Evolutionary conservation across 441 rosid species (phyloP), one percentile per base, ranked within the genome.

Genomic region (Populus hybrid): DNA sequence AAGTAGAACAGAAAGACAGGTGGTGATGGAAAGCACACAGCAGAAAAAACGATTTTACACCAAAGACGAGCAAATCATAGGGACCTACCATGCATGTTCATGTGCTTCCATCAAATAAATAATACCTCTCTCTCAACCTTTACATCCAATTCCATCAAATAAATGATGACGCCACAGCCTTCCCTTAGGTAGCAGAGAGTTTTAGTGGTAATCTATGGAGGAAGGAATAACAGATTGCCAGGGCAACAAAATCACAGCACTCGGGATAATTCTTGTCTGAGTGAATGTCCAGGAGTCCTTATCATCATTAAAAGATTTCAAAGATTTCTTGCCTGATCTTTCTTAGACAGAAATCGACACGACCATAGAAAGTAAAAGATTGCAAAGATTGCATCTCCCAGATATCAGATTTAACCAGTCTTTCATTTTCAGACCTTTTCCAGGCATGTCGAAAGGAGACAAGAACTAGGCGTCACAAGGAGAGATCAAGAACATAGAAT

Each of bases 21-120:
- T 12, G 74, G 35, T 77, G 72, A 82, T 74, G 80, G 76, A 12
- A 61, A 33, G 73, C 78, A 29, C 69, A 40, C 38, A 69, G 50
- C 64, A 71, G 69, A 69, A 75, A 64, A 33, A 80, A 78, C 77
- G 21, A 82, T 83, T 82, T 82, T 75, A 80, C 83, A 83, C 78
- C 87, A 78, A 78, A 80, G 72, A 36, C 69, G 59, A 11, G 59
- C 81, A 73, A n/a, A 73, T 77, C 73, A 2, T 33, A 6, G 50
- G 84, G 80, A 35, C 86, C 89, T 66, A 74, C 83, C 66, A 38
- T 12, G 71, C 36, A 59, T 10, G 3, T 9, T 23, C 21, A 28
- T 40, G 28, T 45, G n/a, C 63, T 24, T 36, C 50, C 61, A 18
- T 31, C 70, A n/a, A 11, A 68, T 16, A 33, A 68, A 68, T 35